Percentiles rank a stretch among this genome's conserved stretches.
Conservation (phyloP, 495 filamentous ascomycete genomes). For the Penicillium dipodomyicola region DNA sequence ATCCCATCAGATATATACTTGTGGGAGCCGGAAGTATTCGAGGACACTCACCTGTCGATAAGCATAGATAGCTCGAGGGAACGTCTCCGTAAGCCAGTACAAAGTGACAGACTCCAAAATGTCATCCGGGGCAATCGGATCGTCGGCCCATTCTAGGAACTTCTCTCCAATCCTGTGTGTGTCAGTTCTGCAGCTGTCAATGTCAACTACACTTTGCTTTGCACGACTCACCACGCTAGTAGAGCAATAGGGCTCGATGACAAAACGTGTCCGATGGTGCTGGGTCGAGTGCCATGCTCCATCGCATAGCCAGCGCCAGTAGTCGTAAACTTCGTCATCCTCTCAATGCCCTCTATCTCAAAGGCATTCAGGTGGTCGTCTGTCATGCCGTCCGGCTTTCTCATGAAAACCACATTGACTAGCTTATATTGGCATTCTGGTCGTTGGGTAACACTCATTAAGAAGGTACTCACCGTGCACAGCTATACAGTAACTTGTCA, state of each 20-base stretch:
- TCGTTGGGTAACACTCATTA: background rate
- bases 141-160: slow-evolving; percentile 61
- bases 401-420: slow-evolving; percentile 44
- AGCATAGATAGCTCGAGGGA: slow-evolving; percentile 55
- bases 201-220: background rate
- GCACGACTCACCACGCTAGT: slow-evolving; percentile 56
- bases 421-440: slow-evolving; percentile 3
- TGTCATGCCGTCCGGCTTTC: slow-evolving; percentile 56
- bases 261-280: slow-evolving; percentile 61
- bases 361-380: slow-evolving; percentile 42
- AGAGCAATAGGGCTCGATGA: slow-evolving; percentile 58
- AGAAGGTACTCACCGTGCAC: slow-evolving; percentile 31
- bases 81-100: slow-evolving; percentile 66
- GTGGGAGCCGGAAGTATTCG: background rate
- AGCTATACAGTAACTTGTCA: slow-evolving; percentile 22
- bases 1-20: background rate
- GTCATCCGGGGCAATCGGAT: slow-evolving; percentile 46
- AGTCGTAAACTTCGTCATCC: slow-evolving; percentile 32
- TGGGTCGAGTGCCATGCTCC: slow-evolving; percentile 58
- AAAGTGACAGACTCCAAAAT: slow-evolving; percentile 58
- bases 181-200: background rate
- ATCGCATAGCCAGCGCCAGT: slow-evolving; percentile 52
- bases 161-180: slow-evolving; percentile 62
- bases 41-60: slow-evolving; percentile 44
- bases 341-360: slow-evolving; percentile 36